These are phyloP conservation scores for Hymenoscyphus repandus DNA, from an alignment of 2,329 filamentous ascomycete genomes.

Conservation along the genomic window DNA sequence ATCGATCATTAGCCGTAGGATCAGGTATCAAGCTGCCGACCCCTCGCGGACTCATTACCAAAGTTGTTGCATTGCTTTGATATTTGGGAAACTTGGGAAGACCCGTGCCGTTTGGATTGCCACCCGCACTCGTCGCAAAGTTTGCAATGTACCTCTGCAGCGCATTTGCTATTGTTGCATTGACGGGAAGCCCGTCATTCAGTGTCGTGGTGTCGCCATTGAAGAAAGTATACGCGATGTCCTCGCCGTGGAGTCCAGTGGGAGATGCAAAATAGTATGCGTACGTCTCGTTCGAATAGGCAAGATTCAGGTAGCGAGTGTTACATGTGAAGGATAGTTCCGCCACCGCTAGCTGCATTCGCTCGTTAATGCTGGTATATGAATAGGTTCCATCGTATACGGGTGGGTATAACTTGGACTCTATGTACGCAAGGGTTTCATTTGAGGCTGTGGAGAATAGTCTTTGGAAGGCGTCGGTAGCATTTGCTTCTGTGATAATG, in stretches of 20 bases:
- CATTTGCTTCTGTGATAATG: slow-evolving; percentile 15
- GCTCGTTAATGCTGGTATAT: slow-evolving; percentile 41
- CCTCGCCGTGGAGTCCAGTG: slow-evolving; percentile 47
- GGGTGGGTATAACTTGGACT: slow-evolving; percentile 43
- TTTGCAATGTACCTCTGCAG: slow-evolving; percentile 35
- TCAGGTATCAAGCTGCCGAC: slow-evolving; percentile 19
- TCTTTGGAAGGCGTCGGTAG: slow-evolving; percentile 2
- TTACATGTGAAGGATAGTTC: slow-evolving; percentile 47
- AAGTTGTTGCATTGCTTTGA: slow-evolving; percentile 11
- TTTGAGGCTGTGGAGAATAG: slow-evolving; percentile 20
- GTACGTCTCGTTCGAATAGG: slow-evolving; percentile 42
- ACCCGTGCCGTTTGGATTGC: slow-evolving; percentile 26
- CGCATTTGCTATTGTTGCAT: slow-evolving; percentile 29
- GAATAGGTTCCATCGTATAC: slow-evolving; percentile 38
- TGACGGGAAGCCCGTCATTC: slow-evolving; percentile 23
- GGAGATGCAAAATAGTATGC: slow-evolving; percentile 48
- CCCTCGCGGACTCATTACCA: slow-evolving; percentile 12
- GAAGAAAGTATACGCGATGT: slow-evolving; percentile 49
- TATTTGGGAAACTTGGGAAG: slow-evolving; percentile 21
- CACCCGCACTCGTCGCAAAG: slow-evolving; percentile 24
- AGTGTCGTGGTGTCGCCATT: slow-evolving; percentile 31
- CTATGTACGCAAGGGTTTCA: slow-evolving; percentile 32
- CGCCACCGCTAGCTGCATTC: slow-evolving; percentile 36
- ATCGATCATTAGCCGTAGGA: slow-evolving; percentile 29
- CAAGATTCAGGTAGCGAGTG: slow-evolving; percentile 43